A percentile compares a stretch with the other conserved stretches of the same genome.
Conservation (phyloP, 2,329 filamentous ascomycete genomes). For the Leptographium procerum region DNA sequence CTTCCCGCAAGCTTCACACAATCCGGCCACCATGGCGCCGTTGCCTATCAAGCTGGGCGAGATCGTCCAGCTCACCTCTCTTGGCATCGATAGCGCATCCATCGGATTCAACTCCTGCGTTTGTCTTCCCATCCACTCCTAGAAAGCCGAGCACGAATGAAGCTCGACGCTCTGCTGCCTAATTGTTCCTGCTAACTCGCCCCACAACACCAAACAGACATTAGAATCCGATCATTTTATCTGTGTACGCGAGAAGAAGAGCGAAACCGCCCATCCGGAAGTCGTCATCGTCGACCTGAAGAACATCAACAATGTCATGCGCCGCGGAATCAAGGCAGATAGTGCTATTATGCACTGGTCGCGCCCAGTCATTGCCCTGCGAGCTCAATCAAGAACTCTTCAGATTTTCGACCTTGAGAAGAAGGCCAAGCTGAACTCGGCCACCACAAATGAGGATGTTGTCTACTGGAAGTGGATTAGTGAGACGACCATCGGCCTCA, state of each 20-base stretch:
- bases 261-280: slow-evolving; percentile 72
- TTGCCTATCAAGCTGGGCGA: slow-evolving; percentile 30
- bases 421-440: slow-evolving; percentile 94
- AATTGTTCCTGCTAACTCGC: slow-evolving; percentile 6
- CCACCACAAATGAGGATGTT: slow-evolving; percentile 93
- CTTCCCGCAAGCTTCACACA: background rate
- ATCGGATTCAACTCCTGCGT: slow-evolving; percentile 86
- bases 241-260: slow-evolving; percentile 91
- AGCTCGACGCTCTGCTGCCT: background rate
- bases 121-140: slow-evolving; percentile 27
- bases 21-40: slow-evolving; percentile 21
- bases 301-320: slow-evolving; percentile 90
- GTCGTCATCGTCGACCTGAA: slow-evolving; percentile 98
- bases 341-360: slow-evolving; percentile 99
- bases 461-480: slow-evolving; percentile 99
- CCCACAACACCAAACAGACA: slow-evolving; percentile 66
- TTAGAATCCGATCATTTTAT: slow-evolving; percentile 96
- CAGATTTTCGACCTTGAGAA: slow-evolving; percentile 93
- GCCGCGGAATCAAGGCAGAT: slow-evolving; percentile 94
- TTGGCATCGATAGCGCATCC: slow-evolving; percentile 25
- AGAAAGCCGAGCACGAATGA: background rate
- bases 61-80: slow-evolving; percentile 27
- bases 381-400: slow-evolving; percentile 84
- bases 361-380: slow-evolving; percentile 90
- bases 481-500: slow-evolving; percentile 74